Evolutionary conservation across 495 filamentous ascomycete genomes (phyloP).

Genomic region (Extremus antarcticus): DNA sequence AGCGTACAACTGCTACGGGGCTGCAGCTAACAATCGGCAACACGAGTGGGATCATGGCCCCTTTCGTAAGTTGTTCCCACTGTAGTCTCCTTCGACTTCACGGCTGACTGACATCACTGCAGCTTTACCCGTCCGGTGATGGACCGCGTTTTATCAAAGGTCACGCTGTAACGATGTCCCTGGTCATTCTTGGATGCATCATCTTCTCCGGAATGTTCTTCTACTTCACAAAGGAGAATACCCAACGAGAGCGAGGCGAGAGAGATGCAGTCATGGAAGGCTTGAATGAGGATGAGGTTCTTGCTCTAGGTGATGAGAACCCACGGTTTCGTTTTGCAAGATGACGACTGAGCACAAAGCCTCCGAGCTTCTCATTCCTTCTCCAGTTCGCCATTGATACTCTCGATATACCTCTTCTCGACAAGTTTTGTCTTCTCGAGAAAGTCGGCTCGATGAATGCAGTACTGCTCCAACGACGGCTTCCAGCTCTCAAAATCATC

Average conservation of each 20-base stretch:
- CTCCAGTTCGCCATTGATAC: slow-evolving; percentile 5
- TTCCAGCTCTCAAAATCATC: slow-evolving; percentile 10
- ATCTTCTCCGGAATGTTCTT: slow-evolving; percentile 45
- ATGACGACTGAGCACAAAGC: slow-evolving; percentile 25
- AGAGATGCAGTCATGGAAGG: slow-evolving; percentile 44
- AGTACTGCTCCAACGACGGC: slow-evolving; percentile 10
- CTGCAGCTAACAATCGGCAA: slow-evolving; percentile 63
- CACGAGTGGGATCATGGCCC: slow-evolving; percentile 45
- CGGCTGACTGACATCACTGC: slow-evolving; percentile 2
- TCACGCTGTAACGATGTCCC: slow-evolving; percentile 43
- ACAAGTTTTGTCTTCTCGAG: slow-evolving; percentile 9
- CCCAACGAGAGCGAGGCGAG: slow-evolving; percentile 40
- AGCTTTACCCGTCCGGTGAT: slow-evolving; percentile 33
- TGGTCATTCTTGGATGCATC: slow-evolving; percentile 39
- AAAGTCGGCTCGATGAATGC: slow-evolving; percentile 5
- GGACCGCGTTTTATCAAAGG: slow-evolving; percentile 41
- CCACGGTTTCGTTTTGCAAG: slow-evolving; percentile 50
- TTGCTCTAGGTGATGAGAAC: slow-evolving; percentile 58
- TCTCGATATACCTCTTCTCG: slow-evolving; percentile 2
- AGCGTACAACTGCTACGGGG: slow-evolving; percentile 57
- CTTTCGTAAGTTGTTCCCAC: not conserved
- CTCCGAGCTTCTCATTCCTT: not conserved
- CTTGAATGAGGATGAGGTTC: slow-evolving; percentile 53
- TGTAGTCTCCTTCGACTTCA: not conserved
- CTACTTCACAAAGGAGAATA: slow-evolving; percentile 45